Conservation (phyloP, 371 early-diverging fungal genomes). For the Syncephalastrum monosporum region DNA sequence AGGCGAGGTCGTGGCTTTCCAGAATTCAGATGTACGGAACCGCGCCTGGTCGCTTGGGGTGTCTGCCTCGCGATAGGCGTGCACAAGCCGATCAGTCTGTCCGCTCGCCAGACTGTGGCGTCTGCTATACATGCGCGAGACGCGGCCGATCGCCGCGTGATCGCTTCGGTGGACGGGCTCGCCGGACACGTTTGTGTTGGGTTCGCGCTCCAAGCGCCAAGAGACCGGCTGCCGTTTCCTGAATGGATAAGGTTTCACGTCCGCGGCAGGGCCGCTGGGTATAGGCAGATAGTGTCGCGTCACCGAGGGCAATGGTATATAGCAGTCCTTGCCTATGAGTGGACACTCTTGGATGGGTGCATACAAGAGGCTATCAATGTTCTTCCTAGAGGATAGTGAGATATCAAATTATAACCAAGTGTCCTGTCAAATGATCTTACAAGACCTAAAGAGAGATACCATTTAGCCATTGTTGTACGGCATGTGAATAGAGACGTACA, state of each 20-base stretch:
- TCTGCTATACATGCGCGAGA: neutral
- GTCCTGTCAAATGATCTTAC: neutral
- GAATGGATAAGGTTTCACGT: constrained; percentile 6
- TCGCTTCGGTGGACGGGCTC: neutral
- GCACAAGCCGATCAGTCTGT: constrained; percentile 5
- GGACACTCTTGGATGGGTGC: constrained; percentile 11
- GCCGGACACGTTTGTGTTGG: neutral
- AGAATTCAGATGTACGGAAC: too few relatives aligned
- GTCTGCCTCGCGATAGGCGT: neutral
- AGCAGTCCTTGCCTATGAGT: neutral
- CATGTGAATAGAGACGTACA: too few relatives aligned
- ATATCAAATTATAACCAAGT: neutral
- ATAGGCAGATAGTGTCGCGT: neutral
- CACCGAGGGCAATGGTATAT: constrained; percentile 4
- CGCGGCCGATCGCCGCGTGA: neutral
- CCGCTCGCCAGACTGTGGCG: constrained; percentile 10
- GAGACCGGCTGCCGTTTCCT: constrained; percentile 1
- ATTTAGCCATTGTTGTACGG: too few relatives aligned
- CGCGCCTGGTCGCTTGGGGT: neutral
- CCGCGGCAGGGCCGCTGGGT: neutral
- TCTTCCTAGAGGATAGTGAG: too few relatives aligned
- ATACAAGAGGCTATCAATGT: neutral
- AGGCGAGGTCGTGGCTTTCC: neutral
- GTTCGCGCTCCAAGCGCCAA: constrained; percentile 2
- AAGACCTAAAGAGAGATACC: too few relatives aligned